Base-by-base conservation (phyloP, 1,139 yeast species). In the Wickerhamiella pararugosa region DNA sequence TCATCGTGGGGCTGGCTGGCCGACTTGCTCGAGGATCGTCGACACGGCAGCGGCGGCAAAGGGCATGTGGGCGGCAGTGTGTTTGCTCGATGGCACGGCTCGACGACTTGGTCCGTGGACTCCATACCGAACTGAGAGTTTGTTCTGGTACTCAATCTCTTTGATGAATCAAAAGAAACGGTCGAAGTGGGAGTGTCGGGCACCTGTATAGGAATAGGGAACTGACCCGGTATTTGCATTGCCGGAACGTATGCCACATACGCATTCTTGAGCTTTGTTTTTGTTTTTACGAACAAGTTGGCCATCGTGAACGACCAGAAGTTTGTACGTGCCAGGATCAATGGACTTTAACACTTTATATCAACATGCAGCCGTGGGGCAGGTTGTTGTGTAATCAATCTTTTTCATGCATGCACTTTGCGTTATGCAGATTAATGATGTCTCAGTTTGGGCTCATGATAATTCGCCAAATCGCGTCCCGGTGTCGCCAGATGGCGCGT, bases 201-300 rank as follows among this genome's bases (percentile, higher is more conserved):
- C 27, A 34, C 9, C 26, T 5, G 8, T n/a, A 29, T 11, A 6
- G 39, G 9, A 4, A 29, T 7, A 6, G 39, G 39, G 34, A 33
- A 36, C 8, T 29, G 25, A 25, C 30, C 9, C n/a, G 34, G 34
- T 25, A 25, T 8, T 5, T 38, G 36, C 36, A 33, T 38, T 9
- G 36, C 41, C 5, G 41, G 41, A 1, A 38, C 41, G 9, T 38
- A 38, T 6, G 36, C 33, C n/a, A 31, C n/a, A 25, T 38, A 38
- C n/a, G 36, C 41, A 15, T 32, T 30, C 25, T 33, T 38, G 34
- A 38, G 33, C 41, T 33, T 38, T 15, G 32, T 25, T 9, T 33
- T 38, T 10, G 41, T 29, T 26, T 33, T 38, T 11, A 32, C 34
- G 29, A 38, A 38, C 15, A 38, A 31, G 29, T 28, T 32, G 25